Conservation (phyloP, 2,329 filamentous ascomycete genomes). For the Alternaria sp. region DNA sequence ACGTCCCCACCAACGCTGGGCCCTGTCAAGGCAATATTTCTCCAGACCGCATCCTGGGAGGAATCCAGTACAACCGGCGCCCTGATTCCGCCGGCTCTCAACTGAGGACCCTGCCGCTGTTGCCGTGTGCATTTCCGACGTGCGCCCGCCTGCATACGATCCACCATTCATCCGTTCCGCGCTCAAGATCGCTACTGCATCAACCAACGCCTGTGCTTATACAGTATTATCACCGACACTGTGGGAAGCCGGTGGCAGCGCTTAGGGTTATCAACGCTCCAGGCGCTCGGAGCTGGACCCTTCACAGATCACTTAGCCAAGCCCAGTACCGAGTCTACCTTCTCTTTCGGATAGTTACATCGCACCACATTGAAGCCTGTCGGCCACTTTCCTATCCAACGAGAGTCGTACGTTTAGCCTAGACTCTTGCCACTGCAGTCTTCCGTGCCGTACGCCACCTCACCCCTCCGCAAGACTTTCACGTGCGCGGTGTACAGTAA, state of each 20-base stretch:
- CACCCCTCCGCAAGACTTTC: slow-evolving; percentile 34
- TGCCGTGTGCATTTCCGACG: slow-evolving; percentile 5
- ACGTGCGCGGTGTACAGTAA: slow-evolving; percentile 35
- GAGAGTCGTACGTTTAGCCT: slow-evolving; percentile 23
- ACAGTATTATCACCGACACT: slow-evolving; percentile 18
- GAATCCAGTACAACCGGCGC: slow-evolving; percentile 4
- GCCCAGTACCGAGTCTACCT: slow-evolving; percentile 19
- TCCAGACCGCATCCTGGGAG: slow-evolving; percentile 4
- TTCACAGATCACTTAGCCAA: slow-evolving; percentile 26
- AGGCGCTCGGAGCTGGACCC: slow-evolving; percentile 32
- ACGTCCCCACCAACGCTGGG: slow-evolving; percentile 15
- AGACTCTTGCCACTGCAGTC: slow-evolving; percentile 17
- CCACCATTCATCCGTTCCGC: slow-evolving; percentile 11
- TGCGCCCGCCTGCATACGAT: slow-evolving; percentile 8
- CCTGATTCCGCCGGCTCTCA: slow-evolving; percentile 2
- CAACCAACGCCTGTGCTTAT: slow-evolving; percentile 19
- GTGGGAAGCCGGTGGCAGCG: slow-evolving; percentile 25
- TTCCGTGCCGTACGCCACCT: slow-evolving; percentile 28
- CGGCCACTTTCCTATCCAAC: slow-evolving; percentile 29
- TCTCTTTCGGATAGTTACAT: slow-evolving; percentile 15
- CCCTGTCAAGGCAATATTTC: not conserved
- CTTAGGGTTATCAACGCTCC: slow-evolving; percentile 25
- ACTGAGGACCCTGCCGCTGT: slow-evolving; percentile 11
- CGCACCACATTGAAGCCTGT: slow-evolving; percentile 28
- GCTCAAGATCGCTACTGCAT: slow-evolving; percentile 21